A percentile compares a stretch with the other conserved stretches of the same genome.
phyloP scores from a whole-genome alignment of 2,329 filamentous ascomycete species.

The Fusarium metavorans region DNA sequence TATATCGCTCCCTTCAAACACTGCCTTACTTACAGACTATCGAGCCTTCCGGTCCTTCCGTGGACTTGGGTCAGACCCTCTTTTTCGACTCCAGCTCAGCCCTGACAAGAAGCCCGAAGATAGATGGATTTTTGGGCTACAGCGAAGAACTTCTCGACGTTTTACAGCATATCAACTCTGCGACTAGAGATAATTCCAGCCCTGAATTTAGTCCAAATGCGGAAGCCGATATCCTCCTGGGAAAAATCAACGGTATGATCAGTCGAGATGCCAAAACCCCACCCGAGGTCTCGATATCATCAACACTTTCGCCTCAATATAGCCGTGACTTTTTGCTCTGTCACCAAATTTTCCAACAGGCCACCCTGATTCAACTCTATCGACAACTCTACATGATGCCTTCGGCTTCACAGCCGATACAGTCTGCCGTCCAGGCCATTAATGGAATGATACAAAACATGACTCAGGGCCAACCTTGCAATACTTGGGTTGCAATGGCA shows the following conservation, averaged over 20 bases:
- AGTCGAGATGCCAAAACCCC: conserved; percentile 33
- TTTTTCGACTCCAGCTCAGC: not conserved
- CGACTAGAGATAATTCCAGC: not conserved
- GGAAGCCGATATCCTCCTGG: conserved; percentile 38
- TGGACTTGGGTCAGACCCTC: not conserved
- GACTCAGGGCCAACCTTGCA: conserved; percentile 45
- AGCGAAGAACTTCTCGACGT: conserved; percentile 44
- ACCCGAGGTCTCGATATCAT: conserved; percentile 33
- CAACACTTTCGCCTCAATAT: conserved; percentile 38
- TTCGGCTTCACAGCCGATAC: conserved; percentile 31
- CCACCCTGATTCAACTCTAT: conserved; percentile 43
- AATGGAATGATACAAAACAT: conserved; percentile 42
- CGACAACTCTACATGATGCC: conserved; percentile 37
- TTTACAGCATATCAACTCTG: conserved; percentile 38
- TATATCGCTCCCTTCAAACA: conserved; percentile 45
- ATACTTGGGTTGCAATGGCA: conserved; percentile 49
- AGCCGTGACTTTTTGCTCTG: conserved; percentile 43
- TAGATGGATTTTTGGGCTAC: conserved; percentile 47
- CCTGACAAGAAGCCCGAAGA: conserved; percentile 1
- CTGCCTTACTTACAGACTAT: conserved; percentile 39
- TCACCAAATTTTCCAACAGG: conserved; percentile 44
- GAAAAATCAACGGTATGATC: conserved; percentile 41
- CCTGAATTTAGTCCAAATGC: not conserved
- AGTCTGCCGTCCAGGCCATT: conserved; percentile 31
- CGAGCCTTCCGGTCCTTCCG: not conserved